Evolutionary conservation across 2,329 filamentous ascomycete genomes (phyloP).

Genomic region (Colletotrichum aenigma): DNA sequence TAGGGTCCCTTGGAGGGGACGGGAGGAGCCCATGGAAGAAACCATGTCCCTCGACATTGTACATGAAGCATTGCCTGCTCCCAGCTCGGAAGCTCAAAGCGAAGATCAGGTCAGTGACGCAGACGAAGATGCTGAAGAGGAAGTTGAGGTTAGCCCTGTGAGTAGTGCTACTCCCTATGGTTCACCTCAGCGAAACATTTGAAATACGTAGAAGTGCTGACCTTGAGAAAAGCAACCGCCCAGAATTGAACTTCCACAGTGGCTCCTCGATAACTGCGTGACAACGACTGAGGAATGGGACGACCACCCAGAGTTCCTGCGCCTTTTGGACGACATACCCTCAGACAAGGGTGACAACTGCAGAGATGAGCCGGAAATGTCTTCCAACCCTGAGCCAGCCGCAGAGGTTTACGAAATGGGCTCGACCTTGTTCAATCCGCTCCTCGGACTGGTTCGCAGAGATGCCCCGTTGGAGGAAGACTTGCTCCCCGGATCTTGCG

Average conservation of each 20-base stretch:
- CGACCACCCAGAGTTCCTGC: neutral
- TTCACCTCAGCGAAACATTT: neutral
- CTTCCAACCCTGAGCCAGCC: neutral
- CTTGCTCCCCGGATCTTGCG: neutral
- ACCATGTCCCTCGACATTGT: neutral
- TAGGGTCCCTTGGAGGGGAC: neutral
- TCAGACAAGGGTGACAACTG: neutral
- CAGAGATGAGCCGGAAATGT: neutral
- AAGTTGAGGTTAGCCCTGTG: neutral
- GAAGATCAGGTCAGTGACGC: neutral
- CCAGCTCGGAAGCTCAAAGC: fast-evolving
- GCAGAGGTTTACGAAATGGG: neutral
- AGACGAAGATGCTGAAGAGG: neutral
- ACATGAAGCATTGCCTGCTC: neutral
- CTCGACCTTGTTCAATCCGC: neutral
- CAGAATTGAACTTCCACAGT: neutral
- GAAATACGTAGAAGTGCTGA: neutral
- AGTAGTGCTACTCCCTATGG: neutral
- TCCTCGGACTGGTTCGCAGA: neutral
- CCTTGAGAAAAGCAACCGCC: neutral
- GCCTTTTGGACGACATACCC: neutral
- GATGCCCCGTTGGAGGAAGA: neutral
- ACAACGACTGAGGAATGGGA: neutral
- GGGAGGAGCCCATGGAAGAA: neutral
- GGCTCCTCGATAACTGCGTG: neutral